These are phyloP conservation scores for Candida koratica DNA, from an alignment of 805 yeast genomes.

Conservation along the genomic window DNA sequence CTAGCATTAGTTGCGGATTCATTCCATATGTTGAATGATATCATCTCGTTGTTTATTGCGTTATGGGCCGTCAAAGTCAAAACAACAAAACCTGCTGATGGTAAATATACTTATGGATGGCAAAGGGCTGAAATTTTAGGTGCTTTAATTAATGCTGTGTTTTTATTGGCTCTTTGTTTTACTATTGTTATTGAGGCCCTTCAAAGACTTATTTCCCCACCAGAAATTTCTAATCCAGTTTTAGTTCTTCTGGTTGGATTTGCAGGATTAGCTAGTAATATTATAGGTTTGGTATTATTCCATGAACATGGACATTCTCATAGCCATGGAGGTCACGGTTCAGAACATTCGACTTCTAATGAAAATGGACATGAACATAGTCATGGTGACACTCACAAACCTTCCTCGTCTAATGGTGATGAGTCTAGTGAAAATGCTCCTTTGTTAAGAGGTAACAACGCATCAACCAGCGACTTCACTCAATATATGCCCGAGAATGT, in stretches of 20 bases:
- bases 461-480: constrained; percentile 21
- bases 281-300: constrained; percentile 80
- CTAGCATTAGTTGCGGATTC: constrained; percentile 94
- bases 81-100: constrained; percentile 73
- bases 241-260: constrained; percentile 77
- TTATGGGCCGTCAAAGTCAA: constrained; percentile 96
- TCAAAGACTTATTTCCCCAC: constrained; percentile 82
- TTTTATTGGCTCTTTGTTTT: constrained; percentile 85
- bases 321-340: constrained; percentile 12
- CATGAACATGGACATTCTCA: constrained; percentile 62
- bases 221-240: constrained; percentile 73
- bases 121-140: constrained; percentile 96
- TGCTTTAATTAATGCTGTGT: constrained; percentile 90
- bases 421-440: not conserved
- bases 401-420: constrained; percentile 3
- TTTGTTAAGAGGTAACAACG: constrained; percentile 5
- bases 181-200: constrained; percentile 90
- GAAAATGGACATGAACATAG: constrained; percentile 22
- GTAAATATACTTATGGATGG: constrained; percentile 95
- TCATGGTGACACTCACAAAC: constrained; percentile 12
- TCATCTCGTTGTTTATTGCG: constrained; percentile 83
- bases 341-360: not conserved
- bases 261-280: constrained; percentile 78
- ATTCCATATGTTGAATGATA: constrained; percentile 96
- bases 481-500: constrained; percentile 46